Conservation (phyloP, 1,284 basidiomycete genomes). For the Fomitopsis schrenkii region DNA sequence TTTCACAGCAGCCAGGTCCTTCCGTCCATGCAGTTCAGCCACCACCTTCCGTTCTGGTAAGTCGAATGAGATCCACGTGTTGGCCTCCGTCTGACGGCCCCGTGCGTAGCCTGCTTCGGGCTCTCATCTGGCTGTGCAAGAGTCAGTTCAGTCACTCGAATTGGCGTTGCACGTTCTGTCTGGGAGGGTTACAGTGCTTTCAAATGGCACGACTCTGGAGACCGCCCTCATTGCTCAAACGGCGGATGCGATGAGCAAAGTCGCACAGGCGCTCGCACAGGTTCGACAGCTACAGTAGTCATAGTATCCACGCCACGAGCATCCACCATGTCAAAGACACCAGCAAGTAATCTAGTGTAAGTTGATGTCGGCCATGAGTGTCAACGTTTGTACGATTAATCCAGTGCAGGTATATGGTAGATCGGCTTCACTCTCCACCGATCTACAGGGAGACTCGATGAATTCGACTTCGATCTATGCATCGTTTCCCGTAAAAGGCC, state of each 20-base stretch:
- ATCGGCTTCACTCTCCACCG: not conserved
- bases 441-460: not conserved
- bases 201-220: slow-evolving; percentile 41
- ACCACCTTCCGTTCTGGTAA: slow-evolving; percentile 3
- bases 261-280: slow-evolving; percentile 56
- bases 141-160: slow-evolving; percentile 47
- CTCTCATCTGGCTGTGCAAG: slow-evolving; percentile 29
- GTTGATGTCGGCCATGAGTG: not conserved
- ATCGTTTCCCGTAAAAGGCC: not conserved
- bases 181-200: slow-evolving; percentile 42
- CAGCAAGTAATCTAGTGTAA: not conserved
- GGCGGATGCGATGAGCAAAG: slow-evolving; percentile 69
- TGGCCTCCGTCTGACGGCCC: not conserved
- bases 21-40: slow-evolving; percentile 1
- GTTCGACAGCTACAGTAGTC: slow-evolving; percentile 49
- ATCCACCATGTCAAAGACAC: not conserved
- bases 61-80: slow-evolving; percentile 2
- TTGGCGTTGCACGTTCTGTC: slow-evolving; percentile 51
- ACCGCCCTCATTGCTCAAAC: slow-evolving; percentile 48
- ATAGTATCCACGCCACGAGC: not conserved
- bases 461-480: not conserved
- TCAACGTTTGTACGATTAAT: not conserved
- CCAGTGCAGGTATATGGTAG: not conserved
- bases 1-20: not conserved
- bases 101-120: slow-evolving; percentile 11